Percentiles rank a stretch among this genome's conserved stretches.
Conservation (phyloP, 176 grass and related monocot species). For the Avena sativa region DNA sequence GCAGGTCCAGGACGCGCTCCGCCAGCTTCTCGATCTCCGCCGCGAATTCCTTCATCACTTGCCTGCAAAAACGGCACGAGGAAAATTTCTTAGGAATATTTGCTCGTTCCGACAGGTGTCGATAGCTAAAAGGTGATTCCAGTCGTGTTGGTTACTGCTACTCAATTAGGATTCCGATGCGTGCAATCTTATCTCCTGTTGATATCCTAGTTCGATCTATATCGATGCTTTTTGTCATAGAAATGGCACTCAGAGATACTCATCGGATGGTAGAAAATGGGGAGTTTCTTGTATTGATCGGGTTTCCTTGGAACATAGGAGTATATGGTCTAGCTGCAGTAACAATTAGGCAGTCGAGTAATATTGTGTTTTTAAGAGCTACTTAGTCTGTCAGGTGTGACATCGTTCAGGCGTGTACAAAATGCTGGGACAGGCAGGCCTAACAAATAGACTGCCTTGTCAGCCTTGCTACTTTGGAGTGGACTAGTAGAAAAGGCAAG, state of each 20-base stretch:
- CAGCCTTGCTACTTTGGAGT: not conserved
- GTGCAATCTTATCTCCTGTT: not conserved
- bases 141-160: not conserved
- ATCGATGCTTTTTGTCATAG: not conserved
- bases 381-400: not conserved
- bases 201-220: not conserved
- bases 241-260: too few relatives aligned
- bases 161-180: not conserved
- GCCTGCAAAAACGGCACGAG: not conserved
- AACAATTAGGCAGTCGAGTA: not conserved
- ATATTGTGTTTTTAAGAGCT: too few relatives aligned
- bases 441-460: slow-evolving; percentile 29
- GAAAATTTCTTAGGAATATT: not conserved
- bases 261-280: too few relatives aligned
- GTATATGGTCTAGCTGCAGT: too few relatives aligned
- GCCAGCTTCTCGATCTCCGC: too few relatives aligned
- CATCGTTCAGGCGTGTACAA: not conserved
- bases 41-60: not conserved
- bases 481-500: not conserved
- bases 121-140: slow-evolving; percentile 3
- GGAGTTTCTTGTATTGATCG: too few relatives aligned
- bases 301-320: too few relatives aligned
- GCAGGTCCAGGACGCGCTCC: too few relatives aligned
- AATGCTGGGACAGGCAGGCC: slow-evolving; percentile 25
- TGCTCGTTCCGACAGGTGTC: not conserved